Conservation (phyloP, 257 asterid genomes). For the Marsdenia floribunda region DNA sequence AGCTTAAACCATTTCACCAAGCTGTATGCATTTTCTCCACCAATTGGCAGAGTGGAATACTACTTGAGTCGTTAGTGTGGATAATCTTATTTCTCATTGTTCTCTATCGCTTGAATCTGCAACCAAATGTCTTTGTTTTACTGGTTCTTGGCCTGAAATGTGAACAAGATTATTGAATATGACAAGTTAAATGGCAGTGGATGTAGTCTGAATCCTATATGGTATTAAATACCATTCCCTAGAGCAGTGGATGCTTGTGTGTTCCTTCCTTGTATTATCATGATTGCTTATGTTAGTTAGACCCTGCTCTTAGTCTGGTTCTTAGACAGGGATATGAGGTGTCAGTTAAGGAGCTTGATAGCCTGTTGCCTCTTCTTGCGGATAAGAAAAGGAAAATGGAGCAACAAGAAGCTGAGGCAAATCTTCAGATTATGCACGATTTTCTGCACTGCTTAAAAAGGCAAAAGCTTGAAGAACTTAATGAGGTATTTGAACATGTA, state of each 20-base stretch:
- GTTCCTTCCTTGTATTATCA: not conserved
- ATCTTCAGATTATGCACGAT: conserved; percentile 68
- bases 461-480: conserved; percentile 78
- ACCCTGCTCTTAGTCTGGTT: conserved; percentile 29
- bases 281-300: not conserved
- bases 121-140: not conserved
- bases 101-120: not conserved
- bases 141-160: not conserved
- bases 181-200: not conserved
- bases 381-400: conserved; percentile 90
- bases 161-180: not conserved
- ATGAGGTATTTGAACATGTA: conserved; percentile 60
- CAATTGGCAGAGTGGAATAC: not conserved
- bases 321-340: conserved; percentile 87
- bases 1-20: not conserved
- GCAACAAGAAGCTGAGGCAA: conserved; percentile 91
- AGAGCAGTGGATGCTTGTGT: not conserved
- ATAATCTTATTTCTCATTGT: not conserved
- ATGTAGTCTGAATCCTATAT: not conserved
- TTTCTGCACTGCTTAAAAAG: conserved; percentile 66
- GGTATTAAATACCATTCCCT: not conserved
- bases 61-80: not conserved
- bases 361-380: conserved; percentile 61
- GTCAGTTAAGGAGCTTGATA: conserved; percentile 73
- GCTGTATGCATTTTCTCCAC: not conserved